Evolutionary conservation across 495 filamentous ascomycete genomes (phyloP).

Genomic region (Tuber microsphaerosporum): DNA sequence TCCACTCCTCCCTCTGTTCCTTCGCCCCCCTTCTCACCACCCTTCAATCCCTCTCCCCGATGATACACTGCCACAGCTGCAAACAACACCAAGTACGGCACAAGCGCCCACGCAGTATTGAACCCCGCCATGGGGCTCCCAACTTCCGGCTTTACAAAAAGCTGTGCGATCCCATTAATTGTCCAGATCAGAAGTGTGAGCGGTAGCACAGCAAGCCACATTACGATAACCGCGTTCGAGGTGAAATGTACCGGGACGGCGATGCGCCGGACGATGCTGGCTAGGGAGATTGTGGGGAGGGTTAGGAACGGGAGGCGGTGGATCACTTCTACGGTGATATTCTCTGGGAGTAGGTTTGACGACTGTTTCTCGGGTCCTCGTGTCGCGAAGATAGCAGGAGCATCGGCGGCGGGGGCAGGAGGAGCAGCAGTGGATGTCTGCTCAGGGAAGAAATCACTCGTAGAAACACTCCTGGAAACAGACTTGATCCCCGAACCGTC

Average conservation of each 20-base stretch:
- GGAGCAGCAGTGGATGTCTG: background rate
- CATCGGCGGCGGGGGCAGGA: background rate
- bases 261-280: background rate
- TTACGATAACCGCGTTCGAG: background rate
- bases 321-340: background rate
- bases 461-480: constrained; percentile 17
- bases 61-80: constrained; percentile 12
- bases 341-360: background rate
- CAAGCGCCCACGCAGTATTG: background rate
- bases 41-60: constrained; percentile 9
- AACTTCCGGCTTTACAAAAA: background rate
- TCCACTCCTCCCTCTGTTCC: background rate
- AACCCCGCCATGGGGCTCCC: background rate
- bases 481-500: constrained; percentile 15
- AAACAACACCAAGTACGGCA: constrained; percentile 10
- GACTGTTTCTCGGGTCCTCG: background rate
- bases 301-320: background rate
- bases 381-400: background rate
- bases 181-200: background rate
- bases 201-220: background rate
- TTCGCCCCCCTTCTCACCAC: background rate
- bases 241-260: background rate
- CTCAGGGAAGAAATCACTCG: constrained; percentile 12
- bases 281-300: background rate
- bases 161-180: background rate